These are phyloP conservation scores for Hypoxylon sp. DNA, from an alignment of 2,329 filamentous ascomycete genomes.

Conservation along the genomic window DNA sequence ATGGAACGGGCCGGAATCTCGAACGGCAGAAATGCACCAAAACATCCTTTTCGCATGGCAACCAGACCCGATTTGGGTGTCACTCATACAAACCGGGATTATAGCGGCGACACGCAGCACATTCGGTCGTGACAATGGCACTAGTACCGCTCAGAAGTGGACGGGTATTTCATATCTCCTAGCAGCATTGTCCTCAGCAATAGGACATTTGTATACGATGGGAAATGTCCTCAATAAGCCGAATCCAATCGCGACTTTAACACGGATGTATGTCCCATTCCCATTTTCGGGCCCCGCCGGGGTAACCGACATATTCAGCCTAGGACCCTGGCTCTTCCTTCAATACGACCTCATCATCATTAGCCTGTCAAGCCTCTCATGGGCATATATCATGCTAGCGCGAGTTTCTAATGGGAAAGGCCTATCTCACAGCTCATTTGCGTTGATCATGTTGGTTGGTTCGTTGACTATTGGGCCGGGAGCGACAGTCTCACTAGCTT, in stretches of 20 bases:
- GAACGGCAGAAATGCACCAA: slow-evolving; percentile 45
- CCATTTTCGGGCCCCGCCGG: slow-evolving; percentile 39
- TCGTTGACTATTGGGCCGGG: slow-evolving; percentile 44
- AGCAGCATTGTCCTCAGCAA: slow-evolving; percentile 41
- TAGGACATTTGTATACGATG: slow-evolving; percentile 44
- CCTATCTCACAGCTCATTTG: slow-evolving; percentile 13
- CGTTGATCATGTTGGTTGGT: slow-evolving; percentile 29
- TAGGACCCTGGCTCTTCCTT: slow-evolving; percentile 49
- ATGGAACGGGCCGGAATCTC: slow-evolving; percentile 45
- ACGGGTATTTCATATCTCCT: slow-evolving; percentile 43
- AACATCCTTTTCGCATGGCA: slow-evolving; percentile 48
- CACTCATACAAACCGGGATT: slow-evolving; percentile 3
- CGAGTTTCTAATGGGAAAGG: slow-evolving; percentile 1
- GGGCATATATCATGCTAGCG: slow-evolving; percentile 37
- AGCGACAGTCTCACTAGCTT: slow-evolving; percentile 44
- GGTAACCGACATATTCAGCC: slow-evolving; percentile 37
- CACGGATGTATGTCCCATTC: slow-evolving; percentile 46
- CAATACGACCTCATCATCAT: slow-evolving; percentile 52
- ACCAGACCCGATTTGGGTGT: slow-evolving; percentile 47
- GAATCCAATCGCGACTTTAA: slow-evolving; percentile 33
- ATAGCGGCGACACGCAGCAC: neutral
- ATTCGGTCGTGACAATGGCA: neutral
- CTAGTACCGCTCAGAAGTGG: slow-evolving; percentile 35
- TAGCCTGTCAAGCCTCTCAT: slow-evolving; percentile 45
- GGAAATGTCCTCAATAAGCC: slow-evolving; percentile 34